These are phyloP conservation scores for Naganishia antarctica DNA, from an alignment of 768 basidiomycete genomes.

Conservation along the genomic window DNA sequence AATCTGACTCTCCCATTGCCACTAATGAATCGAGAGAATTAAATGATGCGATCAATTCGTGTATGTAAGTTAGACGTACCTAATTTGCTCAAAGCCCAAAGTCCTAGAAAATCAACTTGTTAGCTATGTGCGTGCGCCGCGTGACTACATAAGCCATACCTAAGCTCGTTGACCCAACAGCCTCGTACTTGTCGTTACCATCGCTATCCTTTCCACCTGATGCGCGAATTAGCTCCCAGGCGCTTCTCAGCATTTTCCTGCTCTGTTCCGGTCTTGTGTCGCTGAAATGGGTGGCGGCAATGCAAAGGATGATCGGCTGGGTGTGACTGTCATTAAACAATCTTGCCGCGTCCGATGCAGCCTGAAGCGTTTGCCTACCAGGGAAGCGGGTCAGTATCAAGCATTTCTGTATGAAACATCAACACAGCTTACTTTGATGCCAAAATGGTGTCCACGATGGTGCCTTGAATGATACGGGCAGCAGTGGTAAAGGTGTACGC, in stretches of 20 bases:
- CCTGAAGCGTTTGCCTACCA: conserved; percentile 10
- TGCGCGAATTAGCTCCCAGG: conserved; percentile 6
- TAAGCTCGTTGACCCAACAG: conserved; percentile 17
- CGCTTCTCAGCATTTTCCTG: conserved; percentile 19
- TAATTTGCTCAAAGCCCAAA: conserved; percentile 14
- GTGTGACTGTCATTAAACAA: conserved; percentile 19
- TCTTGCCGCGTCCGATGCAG: conserved; percentile 9
- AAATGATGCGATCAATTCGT: background rate
- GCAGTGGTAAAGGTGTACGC: conserved; percentile 18
- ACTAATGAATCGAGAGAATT: background rate
- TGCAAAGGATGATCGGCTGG: conserved; percentile 17
- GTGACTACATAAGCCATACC: too few relatives aligned
- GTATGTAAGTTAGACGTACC: background rate
- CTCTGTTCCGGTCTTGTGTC: conserved; percentile 22
- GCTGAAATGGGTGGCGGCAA: conserved; percentile 22
- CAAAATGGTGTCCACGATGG: conserved; percentile 19
- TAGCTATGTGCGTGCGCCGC: too few relatives aligned
- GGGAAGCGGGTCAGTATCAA: background rate
- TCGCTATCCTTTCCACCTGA: conserved; percentile 2
- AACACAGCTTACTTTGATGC: conserved; percentile 16
- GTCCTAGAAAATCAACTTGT: conserved; percentile 1
- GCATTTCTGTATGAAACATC: background rate
- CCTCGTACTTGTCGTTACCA: background rate
- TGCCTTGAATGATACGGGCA: conserved; percentile 14
- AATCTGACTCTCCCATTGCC: conserved; percentile 5